These are phyloP conservation scores for Diplodia mutila DNA, from an alignment of 2,329 filamentous ascomycete genomes.

Conservation along the genomic window DNA sequence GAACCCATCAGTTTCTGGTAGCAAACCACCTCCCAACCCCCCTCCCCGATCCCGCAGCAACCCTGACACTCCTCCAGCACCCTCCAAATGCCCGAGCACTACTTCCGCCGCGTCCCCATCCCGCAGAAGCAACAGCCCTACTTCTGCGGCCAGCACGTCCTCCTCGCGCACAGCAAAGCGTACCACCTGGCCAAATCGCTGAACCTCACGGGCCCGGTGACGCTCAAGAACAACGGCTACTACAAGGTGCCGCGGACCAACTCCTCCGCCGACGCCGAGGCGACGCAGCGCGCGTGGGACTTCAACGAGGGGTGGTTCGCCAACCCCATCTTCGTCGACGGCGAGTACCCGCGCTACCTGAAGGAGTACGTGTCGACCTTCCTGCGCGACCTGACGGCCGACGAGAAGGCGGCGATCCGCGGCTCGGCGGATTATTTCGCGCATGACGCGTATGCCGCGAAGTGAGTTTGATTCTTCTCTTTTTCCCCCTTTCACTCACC, in stretches of 20 bases:
- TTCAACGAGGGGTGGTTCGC: constrained; percentile 50
- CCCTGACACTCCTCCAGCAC: background rate
- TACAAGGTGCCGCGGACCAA: constrained; percentile 44
- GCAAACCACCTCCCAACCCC: background rate
- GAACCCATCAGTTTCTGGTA: constrained; percentile 44
- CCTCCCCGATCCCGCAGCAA: background rate
- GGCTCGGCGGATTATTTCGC: constrained; percentile 43
- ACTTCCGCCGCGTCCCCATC: constrained; percentile 44
- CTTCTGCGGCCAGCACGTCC: constrained; percentile 43
- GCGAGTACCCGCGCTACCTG: constrained; percentile 49
- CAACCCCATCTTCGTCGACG: constrained; percentile 48
- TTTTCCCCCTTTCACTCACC: background rate
- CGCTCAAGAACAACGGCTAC: constrained; percentile 44
- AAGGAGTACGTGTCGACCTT: constrained; percentile 41
- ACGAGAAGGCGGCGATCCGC: constrained; percentile 38
- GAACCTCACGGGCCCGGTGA: constrained; percentile 42
- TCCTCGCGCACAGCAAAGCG: constrained; percentile 43
- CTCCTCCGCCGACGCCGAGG: constrained; percentile 39
- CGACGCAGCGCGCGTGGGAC: constrained; percentile 42
- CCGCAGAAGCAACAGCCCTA: constrained; percentile 39
- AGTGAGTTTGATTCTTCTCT: constrained; percentile 7
- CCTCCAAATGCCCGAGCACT: constrained; percentile 30
- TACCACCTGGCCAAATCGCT: constrained; percentile 50
- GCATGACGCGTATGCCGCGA: constrained; percentile 43
- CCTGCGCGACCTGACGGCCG: constrained; percentile 38